Base-by-base conservation (phyloP, 192 early-diverging fungal genomes). In the Linnemannia hyalina region DNA sequence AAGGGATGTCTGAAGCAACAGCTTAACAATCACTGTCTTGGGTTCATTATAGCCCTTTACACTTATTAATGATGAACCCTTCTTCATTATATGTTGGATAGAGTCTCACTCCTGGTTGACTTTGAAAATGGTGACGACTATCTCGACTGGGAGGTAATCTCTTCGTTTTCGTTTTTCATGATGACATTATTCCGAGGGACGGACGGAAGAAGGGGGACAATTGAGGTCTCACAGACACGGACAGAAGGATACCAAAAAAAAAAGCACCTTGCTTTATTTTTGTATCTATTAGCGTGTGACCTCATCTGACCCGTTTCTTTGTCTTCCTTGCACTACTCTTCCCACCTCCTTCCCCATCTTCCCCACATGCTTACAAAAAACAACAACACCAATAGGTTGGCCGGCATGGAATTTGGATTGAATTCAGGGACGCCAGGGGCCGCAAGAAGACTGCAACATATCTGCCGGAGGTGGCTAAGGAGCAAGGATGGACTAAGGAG, bases 331-430 rank as follows among this genome's bases (percentile, higher is more conserved):
- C 10, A 16, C 18, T 44, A 22, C 3, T 65, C 40, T 18, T 23
- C 54, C 41, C 15, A 46, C 13, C 32, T 22, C 36, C 57, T n/a
- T 4, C 38, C 38, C 3, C 38, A 40, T 40, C 38, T 40, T 40
- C 38, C 22, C 29, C 20, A 8, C 26, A 29, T 44, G 29, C 26
- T 6, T 32, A 57, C 23, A 35, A 23, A 15, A 65, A 36, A 65
- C 1, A 60, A 26, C 55, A 60, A 49, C 6, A 68, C 70, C 41
- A 42, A 49, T 76, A 89, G 89, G 77, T 98, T 71, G 98, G 98
- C 26, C 90, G 77, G 18, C 98, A 99, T 89, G 98, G 98, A 8
- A 95, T 99, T 57, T 96, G 97, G 95, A 97, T 99, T 44, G 96
- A 97, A 83, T 98, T 98, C 76, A 75, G 75, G 13, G 83, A 91